These are phyloP conservation scores for Lachancea sp. DNA, from an alignment of 805 yeast species.

Conservation along the genomic window DNA sequence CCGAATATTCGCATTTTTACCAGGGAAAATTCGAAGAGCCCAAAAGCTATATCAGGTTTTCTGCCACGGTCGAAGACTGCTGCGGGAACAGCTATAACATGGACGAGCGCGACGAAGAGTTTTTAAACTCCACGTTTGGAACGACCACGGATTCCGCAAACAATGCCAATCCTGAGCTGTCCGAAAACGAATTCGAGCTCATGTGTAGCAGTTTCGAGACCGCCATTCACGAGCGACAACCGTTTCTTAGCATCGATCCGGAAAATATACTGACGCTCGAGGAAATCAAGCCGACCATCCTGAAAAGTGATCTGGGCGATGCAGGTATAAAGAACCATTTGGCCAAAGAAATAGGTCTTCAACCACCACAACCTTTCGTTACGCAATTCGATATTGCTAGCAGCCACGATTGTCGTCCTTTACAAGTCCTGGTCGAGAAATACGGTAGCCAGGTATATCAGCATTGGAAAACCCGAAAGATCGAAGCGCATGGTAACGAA, in stretches of 20 bases:
- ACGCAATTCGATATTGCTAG: constrained; percentile 45
- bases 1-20: constrained; percentile 68
- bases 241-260: constrained; percentile 82
- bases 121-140: constrained; percentile 37
- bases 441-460: constrained; percentile 67
- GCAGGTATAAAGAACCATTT: constrained; percentile 53
- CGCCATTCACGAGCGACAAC: constrained; percentile 74
- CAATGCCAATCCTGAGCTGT: constrained; percentile 31
- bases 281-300: constrained; percentile 54
- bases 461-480: constrained; percentile 75
- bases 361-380: constrained; percentile 39
- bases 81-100: constrained; percentile 78
- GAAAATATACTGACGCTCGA: constrained; percentile 60
- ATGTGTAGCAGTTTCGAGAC: constrained; percentile 69
- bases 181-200: constrained; percentile 83
- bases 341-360: constrained; percentile 46
- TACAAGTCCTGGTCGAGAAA: constrained; percentile 42
- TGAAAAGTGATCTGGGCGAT: constrained; percentile 35
- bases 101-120: constrained; percentile 83
- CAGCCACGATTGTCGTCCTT: constrained; percentile 38
- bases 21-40: constrained; percentile 63
- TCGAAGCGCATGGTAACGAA: constrained; percentile 60
- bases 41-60: constrained; percentile 72
- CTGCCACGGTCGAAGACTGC: constrained; percentile 95
- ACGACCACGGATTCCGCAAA: neutral